Base-by-base conservation (phyloP, 768 basidiomycete genomes). In the Postia placenta region DNA sequence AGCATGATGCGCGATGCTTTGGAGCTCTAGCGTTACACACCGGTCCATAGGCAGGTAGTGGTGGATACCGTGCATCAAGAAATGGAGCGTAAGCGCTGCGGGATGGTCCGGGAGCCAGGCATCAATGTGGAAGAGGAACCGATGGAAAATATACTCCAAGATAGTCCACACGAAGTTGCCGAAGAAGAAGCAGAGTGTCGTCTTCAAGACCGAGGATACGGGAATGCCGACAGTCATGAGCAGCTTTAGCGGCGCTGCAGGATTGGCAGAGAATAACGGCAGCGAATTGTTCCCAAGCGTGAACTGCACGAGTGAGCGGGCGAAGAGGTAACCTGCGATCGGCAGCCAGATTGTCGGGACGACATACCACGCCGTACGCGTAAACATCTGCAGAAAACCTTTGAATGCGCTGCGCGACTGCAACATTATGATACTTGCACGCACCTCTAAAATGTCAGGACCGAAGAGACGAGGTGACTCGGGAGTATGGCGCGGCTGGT, bases 71-170 rank as follows among this genome's bases (percentile, higher is more conserved):
- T 98, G 96, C 63, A 91, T 73, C 60, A 90, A 64, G 70, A 99
- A 99, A 64, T 99, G 96, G 22, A 97, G 63, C 37, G 82, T 81
- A 60, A 98, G 74, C 68, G 86, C 89, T 45, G 71, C 68, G 4
- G 86, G 85, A 49, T 70, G 74, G 67, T 99, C 96, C 2, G 96
- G 96, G 19, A 99, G 78, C 60, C 75, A 67, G 7, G 81, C 74
- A 62, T 99, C 96, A 58, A 99, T 70, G 67, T 99, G 96, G 81
- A 99, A 99, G 43, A 99, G 70, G 80, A 97, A 97, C 36, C 96
- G 85, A 68, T 99, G 96, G 60, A 99, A 70, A 11, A 74, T 70
- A 64, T 98, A 99, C 67, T 98, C 96, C 65, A 96, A 69, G 50
- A 96, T 64, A 0, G 96, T 98, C 95, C 95, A 99, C 48, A 95